Evolutionary conservation across 805 yeast species (phyloP), one percentile per base, ranked within the genome.

Genomic region (Starmerella floris): DNA sequence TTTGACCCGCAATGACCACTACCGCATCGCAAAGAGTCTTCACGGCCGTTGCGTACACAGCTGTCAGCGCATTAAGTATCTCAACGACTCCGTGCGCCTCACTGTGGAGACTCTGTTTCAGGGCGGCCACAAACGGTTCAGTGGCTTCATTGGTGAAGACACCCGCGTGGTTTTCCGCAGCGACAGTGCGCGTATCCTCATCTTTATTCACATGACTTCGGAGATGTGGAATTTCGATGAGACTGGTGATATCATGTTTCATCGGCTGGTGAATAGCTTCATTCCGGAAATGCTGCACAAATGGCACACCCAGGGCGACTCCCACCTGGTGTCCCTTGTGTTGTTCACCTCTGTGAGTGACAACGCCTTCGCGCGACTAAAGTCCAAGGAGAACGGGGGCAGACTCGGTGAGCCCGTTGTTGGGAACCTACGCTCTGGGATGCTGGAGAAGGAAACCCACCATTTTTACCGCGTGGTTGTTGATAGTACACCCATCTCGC

Each of bases 141-240:
- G 94, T 9, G 88, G 84, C 0, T 83, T 76, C 54, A 67, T 88
- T 37, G 82, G 87, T 1, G 58, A 58, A 8, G 66, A 74, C 23
- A 87, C 98, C 3, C 79, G 78, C 51, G 64, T 91, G 23, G 83
- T 85, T 0, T 88, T 82, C 58, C 70, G 99, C 37, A 84, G 96
- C 1, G 96, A 88, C 54, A 79, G 94, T 32, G 93, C 96, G 2
- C 74, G 81, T 43, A 64, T 88, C 43, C 73, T 83, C 15, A 81
- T 87, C 39, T 67, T 91, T 48, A 76, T 91, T 39, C 98, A 91
- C 57, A 75, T 87, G 48, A 82, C 96, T 1, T 72, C 80, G 31
- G 99, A 91, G 56, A 91, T 91, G 96, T 91, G 96, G 93, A 84
- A 85, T 59, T 91, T 91, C 60, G 97, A 91, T 61, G 95, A 87